Evolutionary conservation across 2,329 filamentous ascomycete species (phyloP).

Genomic region (Calonectria pteridis): DNA sequence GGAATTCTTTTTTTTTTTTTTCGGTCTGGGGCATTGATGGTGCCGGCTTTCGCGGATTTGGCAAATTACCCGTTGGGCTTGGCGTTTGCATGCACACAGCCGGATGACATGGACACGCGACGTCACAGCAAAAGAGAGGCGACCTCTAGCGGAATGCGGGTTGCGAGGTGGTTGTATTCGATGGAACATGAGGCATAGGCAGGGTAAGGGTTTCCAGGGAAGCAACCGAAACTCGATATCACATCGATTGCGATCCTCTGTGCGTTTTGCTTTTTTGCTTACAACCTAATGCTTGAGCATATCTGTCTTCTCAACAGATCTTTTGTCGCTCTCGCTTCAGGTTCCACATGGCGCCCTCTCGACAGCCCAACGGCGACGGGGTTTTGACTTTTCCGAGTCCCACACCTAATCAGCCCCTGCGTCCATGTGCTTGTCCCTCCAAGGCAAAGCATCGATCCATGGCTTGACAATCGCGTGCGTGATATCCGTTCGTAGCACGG

Average conservation of each 20-base stretch:
- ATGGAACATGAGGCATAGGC: not conserved
- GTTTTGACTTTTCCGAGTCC: constrained; percentile 32
- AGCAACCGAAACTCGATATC: not conserved
- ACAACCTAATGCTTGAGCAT: not conserved
- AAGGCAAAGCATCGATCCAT: constrained; percentile 1
- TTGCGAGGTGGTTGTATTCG: not conserved
- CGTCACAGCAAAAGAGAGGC: constrained; percentile 3
- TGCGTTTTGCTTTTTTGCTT: not conserved
- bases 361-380: constrained; percentile 31
- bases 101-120: constrained; percentile 23
- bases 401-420: constrained; percentile 47
- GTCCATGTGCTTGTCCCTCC: constrained; percentile 30
- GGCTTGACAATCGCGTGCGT: constrained; percentile 1
- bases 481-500: not conserved
- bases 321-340: constrained; percentile 37
- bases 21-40: constrained; percentile 22
- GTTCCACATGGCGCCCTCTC: constrained; percentile 19
- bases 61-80: constrained; percentile 37
- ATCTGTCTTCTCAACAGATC: constrained; percentile 33
- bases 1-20: not conserved
- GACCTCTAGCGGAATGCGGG: not conserved
- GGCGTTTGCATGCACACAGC: constrained; percentile 30
- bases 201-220: not conserved
- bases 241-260: not conserved
- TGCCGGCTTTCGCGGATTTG: constrained; percentile 30